Evolutionary conservation across 768 basidiomycete species (phyloP).

Genomic region (Mycena galericulata): DNA sequence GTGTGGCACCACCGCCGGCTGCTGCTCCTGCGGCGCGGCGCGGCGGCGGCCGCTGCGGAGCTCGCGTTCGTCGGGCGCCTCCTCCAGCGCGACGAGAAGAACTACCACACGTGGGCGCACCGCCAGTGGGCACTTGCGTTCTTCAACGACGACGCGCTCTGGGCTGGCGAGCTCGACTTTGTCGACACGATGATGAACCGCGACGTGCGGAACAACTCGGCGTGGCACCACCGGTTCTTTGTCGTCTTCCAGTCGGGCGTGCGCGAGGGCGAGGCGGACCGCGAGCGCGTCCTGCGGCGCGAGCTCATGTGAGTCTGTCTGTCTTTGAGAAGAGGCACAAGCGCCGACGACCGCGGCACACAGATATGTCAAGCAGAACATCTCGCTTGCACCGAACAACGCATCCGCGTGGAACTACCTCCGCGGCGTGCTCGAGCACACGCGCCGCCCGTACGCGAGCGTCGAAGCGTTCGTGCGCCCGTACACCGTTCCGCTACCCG

Average conservation of each 20-base stretch:
- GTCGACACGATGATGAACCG: constrained; percentile 74
- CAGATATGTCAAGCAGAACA: constrained; percentile 87
- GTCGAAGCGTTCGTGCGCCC: constrained; percentile 71
- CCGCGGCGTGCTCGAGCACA: constrained; percentile 81
- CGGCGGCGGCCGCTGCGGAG: constrained; percentile 70
- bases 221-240: constrained; percentile 97
- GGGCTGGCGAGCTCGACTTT: constrained; percentile 82
- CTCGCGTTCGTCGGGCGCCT: constrained; percentile 83
- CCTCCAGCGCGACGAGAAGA: constrained; percentile 87
- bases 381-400: constrained; percentile 92
- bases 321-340: not conserved
- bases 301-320: constrained; percentile 79
- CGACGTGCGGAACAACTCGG: constrained; percentile 96
- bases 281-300: constrained; percentile 67
- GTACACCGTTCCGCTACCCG: constrained; percentile 61
- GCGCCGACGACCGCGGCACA: not conserved
- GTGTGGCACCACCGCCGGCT: constrained; percentile 96
- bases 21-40: constrained; percentile 78
- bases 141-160: constrained; percentile 80
- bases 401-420: constrained; percentile 98
- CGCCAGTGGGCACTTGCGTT: constrained; percentile 93
- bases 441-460: constrained; percentile 66
- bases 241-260: constrained; percentile 80
- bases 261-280: constrained; percentile 70
- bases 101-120: constrained; percentile 99